A percentile compares a stretch with the other conserved stretches of the same genome.
Conservation (phyloP, 306 rosid species). For the Hippophae tibetana region DNA sequence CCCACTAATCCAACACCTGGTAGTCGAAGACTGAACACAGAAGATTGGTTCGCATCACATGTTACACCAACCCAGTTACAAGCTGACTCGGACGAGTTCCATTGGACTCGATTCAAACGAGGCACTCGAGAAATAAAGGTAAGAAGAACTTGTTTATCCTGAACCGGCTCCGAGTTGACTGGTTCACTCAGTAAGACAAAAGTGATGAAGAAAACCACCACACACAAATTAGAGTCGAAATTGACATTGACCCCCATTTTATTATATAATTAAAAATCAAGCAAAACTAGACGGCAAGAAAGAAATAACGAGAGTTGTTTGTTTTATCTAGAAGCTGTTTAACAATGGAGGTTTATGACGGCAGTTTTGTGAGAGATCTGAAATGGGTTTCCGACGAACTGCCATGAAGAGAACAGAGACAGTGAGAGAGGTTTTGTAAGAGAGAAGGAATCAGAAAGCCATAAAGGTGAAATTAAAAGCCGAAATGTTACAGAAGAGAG, state of each 20-base stretch:
- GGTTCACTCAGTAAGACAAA: slow-evolving; percentile 20
- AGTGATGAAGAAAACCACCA: slow-evolving; percentile 12
- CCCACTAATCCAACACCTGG: slow-evolving; percentile 88
- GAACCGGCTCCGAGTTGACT: slow-evolving; percentile 58
- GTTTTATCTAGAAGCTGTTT: background rate
- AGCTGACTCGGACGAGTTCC: slow-evolving; percentile 70
- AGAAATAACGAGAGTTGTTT: background rate
- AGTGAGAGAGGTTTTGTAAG: slow-evolving; percentile 8
- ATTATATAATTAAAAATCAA: background rate
- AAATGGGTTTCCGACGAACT: slow-evolving; percentile 23
- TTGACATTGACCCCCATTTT: slow-evolving; percentile 29
- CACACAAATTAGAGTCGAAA: background rate
- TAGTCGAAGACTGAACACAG: slow-evolving; percentile 46
- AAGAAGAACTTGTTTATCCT: slow-evolving; percentile 82
- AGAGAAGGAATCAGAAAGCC: slow-evolving; percentile 35
- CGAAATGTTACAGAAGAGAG: slow-evolving; percentile 13
- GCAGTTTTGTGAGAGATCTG: slow-evolving; percentile 15
- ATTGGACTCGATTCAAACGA: slow-evolving; percentile 59
- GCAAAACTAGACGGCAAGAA: slow-evolving; percentile 6
- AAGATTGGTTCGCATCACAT: slow-evolving; percentile 44
- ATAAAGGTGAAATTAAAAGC: slow-evolving; percentile 28
- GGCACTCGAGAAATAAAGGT: slow-evolving; percentile 49
- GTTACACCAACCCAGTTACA: slow-evolving; percentile 78
- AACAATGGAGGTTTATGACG: slow-evolving; percentile 3
- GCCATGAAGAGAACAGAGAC: slow-evolving; percentile 26